Evolutionary conservation across 805 yeast genomes (phyloP).

Genomic region (Candida fluviatilis): DNA sequence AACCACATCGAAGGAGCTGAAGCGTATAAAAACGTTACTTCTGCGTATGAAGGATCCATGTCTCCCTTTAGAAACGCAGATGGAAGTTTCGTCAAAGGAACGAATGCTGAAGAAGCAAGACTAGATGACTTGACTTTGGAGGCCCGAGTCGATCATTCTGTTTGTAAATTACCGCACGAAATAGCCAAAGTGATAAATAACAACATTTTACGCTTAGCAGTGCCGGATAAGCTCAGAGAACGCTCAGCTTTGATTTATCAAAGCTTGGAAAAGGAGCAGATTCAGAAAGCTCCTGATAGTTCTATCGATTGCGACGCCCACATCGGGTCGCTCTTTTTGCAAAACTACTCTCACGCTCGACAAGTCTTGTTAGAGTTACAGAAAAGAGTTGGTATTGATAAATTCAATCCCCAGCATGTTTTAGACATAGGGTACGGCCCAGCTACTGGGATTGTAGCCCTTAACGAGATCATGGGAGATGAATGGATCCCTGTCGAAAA

Average conservation of each 20-base stretch:
- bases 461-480: slow-evolving; percentile 76
- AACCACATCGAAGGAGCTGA: slow-evolving; percentile 1
- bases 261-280: slow-evolving; percentile 45
- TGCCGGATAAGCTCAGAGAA: slow-evolving; percentile 62
- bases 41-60: neutral
- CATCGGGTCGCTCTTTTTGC: slow-evolving; percentile 75
- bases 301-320: slow-evolving; percentile 68
- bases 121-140: slow-evolving; percentile 52
- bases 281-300: slow-evolving; percentile 46
- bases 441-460: slow-evolving; percentile 83
- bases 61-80: slow-evolving; percentile 37
- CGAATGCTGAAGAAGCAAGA: slow-evolving; percentile 49
- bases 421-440: slow-evolving; percentile 89
- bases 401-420: slow-evolving; percentile 61
- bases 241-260: slow-evolving; percentile 56
- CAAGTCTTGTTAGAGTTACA: slow-evolving; percentile 67
- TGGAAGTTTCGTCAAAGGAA: slow-evolving; percentile 41
- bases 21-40: slow-evolving; percentile 1
- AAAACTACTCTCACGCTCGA: slow-evolving; percentile 67
- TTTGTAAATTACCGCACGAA: slow-evolving; percentile 50
- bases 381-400: slow-evolving; percentile 44
- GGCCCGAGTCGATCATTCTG: slow-evolving; percentile 52
- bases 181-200: slow-evolving; percentile 59
- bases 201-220: slow-evolving; percentile 54
- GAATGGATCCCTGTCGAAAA: slow-evolving; percentile 58